Evolutionary conservation across 2,329 filamentous ascomycete genomes (phyloP), one percentile per base, ranked within the genome.

Genomic region (Fusarium gaditjirri): DNA sequence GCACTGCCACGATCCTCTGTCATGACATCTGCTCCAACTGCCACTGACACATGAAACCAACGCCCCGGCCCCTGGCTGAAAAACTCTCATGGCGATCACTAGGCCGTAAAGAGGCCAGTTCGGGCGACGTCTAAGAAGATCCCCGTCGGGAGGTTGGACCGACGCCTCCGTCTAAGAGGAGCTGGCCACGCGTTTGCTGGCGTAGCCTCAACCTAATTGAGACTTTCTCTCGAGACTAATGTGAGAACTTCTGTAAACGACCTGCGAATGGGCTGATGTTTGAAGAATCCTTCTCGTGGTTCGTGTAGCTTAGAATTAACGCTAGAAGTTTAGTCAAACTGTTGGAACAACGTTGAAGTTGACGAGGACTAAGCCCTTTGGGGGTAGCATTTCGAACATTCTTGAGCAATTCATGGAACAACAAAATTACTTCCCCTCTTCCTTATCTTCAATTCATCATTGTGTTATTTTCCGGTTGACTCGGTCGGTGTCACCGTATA

Each of bases 141-240:
- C 29, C 35, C 35, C 27, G 38, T 27, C 47, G 23, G 47, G 35
- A 59, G 58, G 55, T 47, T 72, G 55, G 67, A 65, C 66, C 62
- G 62, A 68, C 67, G 47, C 29, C 42, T 42, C 50, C 35, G 19
- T 59, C 53, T 58, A n/a, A 60, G 44, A 47, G 58, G 38, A 54
- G 33, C 39, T 47, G 61, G 68, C 70, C 72, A 74, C 71, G 71
- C 71, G 71, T 74, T 72, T 74, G 71, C 71, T 74, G 71, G 68
- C 71, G 71, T 73, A 66, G 67, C 60, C 57, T 67, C 49, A 46
- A 46, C 54, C 54, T 39, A 55, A 55, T 57, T 36, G 47, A 69
- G 53, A 25, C 35, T 16, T 41, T 58, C 35, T 12, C 36, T 38
- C 19, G 17, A 36, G 35, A n/a, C 39, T 41, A 56, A 68, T 38